Conservation (phyloP, 2,329 filamentous ascomycete species). For the Metarhizium album region DNA sequence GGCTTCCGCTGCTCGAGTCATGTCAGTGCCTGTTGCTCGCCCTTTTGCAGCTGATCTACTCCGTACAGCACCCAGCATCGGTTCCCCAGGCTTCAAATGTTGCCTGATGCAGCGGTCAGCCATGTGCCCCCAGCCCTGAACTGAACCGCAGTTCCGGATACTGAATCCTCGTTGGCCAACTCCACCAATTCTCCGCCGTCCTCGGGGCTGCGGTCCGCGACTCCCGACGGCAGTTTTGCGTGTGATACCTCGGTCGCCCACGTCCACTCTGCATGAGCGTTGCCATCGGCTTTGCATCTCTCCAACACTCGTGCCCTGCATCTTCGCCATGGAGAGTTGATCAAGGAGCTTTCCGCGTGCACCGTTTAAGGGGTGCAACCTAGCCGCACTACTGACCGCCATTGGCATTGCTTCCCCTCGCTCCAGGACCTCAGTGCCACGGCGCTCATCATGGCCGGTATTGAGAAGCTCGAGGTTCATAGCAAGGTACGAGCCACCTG, state of each 20-base stretch:
- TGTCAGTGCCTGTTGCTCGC: too few relatives aligned
- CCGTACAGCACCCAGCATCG: too few relatives aligned
- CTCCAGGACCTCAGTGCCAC: not conserved
- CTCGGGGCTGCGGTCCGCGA: too few relatives aligned
- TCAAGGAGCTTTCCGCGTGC: not conserved
- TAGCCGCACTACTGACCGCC: not conserved
- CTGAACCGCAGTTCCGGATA: too few relatives aligned
- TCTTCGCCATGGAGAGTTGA: not conserved
- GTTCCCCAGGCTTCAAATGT: too few relatives aligned
- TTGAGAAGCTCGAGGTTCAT: constrained; percentile 94
- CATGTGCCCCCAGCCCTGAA: too few relatives aligned
- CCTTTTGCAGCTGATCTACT: too few relatives aligned
- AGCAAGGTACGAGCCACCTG: constrained; percentile 58
- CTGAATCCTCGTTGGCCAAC: too few relatives aligned
- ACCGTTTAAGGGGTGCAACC: not conserved
- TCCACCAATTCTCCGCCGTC: not conserved
- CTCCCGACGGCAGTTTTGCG: not conserved
- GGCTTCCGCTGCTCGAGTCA: too few relatives aligned
- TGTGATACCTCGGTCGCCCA: constrained; percentile 3
- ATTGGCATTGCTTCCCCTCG: not conserved
- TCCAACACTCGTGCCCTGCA: not conserved
- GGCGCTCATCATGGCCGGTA: constrained; percentile 60
- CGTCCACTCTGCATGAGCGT: not conserved
- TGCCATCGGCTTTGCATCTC: not conserved
- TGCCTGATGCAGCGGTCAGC: too few relatives aligned